Percentiles rank a stretch among this genome's conserved stretches.
Evolutionary conservation across 805 yeast species (phyloP).

Genomic region (Blastobotrys terrestris): DNA sequence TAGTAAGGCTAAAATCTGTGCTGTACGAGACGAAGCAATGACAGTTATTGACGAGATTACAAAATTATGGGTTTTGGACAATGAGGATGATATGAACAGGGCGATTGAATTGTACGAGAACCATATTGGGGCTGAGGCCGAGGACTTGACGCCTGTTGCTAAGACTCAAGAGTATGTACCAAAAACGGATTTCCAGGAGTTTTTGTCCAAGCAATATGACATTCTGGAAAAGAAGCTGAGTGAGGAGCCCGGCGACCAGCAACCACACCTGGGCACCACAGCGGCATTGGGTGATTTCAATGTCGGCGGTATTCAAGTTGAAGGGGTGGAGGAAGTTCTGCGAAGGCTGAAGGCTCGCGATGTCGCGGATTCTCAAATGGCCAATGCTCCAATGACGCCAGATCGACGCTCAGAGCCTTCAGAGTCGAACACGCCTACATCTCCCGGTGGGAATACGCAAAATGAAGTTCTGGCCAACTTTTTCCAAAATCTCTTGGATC

Average conservation of each 20-base stretch:
- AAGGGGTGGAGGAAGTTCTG: slow-evolving; percentile 19
- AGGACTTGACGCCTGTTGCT: neutral
- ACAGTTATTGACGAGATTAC: slow-evolving; percentile 12
- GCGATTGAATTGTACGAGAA: slow-evolving; percentile 6
- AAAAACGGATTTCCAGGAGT: slow-evolving; percentile 19
- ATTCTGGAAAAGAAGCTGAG: slow-evolving; percentile 7
- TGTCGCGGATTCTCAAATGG: slow-evolving; percentile 7
- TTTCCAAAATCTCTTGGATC: slow-evolving; percentile 22
- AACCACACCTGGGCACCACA: neutral
- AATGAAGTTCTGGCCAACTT: slow-evolving; percentile 23
- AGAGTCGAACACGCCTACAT: slow-evolving; percentile 13
- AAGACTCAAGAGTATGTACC: slow-evolving; percentile 1
- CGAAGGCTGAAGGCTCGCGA: slow-evolving; percentile 20
- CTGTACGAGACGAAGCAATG: neutral
- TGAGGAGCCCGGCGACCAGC: slow-evolving; percentile 2
- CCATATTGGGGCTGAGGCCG: slow-evolving; percentile 1
- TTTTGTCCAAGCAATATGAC: slow-evolving; percentile 18
- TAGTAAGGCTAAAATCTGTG: slow-evolving; percentile 25
- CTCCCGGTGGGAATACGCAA: slow-evolving; percentile 10
- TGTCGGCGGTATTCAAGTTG: slow-evolving; percentile 24
- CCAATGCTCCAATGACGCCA: slow-evolving; percentile 14
- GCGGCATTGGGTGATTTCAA: slow-evolving; percentile 11
- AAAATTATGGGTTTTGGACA: slow-evolving; percentile 13
- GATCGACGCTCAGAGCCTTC: slow-evolving; percentile 12
- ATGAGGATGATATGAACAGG: slow-evolving; percentile 20